A percentile compares a stretch with the other conserved stretches of the same genome.
Evolutionary conservation across 164 flowering plant genomes (phyloP).

Genomic region (Litsea cubeba): DNA sequence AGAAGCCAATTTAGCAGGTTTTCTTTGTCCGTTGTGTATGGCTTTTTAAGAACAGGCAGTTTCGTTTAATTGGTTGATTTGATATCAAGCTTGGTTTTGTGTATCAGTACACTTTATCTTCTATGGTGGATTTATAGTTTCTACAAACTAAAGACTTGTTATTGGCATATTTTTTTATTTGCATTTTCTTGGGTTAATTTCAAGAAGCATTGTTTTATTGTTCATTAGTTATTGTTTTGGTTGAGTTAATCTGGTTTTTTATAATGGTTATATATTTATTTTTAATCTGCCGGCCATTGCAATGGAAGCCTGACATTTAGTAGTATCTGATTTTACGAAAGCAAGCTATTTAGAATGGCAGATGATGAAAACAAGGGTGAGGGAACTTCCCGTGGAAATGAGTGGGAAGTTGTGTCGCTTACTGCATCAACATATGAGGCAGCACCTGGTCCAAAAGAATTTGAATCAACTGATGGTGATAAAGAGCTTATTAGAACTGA

Average conservation of each 20-base stretch:
- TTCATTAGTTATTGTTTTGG: not conserved
- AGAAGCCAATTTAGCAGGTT: not conserved
- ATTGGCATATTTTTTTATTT: too few species aligned
- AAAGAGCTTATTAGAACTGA: not conserved
- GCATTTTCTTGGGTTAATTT: too few species aligned
- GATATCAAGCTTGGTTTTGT: too few species aligned
- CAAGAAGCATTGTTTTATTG: too few species aligned
- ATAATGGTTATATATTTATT: too few species aligned
- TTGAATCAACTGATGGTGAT: slow-evolving; percentile 33
- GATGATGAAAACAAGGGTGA: slow-evolving; percentile 33
- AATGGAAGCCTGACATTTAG: not conserved
- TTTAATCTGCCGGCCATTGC: not conserved
- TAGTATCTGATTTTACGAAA: not conserved
- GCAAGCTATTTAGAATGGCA: slow-evolving; percentile 29
- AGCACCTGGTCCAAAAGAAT: slow-evolving; percentile 56
- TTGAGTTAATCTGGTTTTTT: not conserved
- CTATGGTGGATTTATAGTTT: too few species aligned
- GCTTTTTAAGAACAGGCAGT: not conserved
- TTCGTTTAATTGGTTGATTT: not conserved
- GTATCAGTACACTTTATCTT: not conserved
- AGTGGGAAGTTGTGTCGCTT: slow-evolving; percentile 98
- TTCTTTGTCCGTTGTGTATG: too few species aligned
- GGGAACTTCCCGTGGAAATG: slow-evolving; percentile 64
- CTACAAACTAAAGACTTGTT: too few species aligned
- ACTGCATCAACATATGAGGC: slow-evolving; percentile 92